Conservation (phyloP, 331 rosid genomes). For the Saraca asoca region DNA sequence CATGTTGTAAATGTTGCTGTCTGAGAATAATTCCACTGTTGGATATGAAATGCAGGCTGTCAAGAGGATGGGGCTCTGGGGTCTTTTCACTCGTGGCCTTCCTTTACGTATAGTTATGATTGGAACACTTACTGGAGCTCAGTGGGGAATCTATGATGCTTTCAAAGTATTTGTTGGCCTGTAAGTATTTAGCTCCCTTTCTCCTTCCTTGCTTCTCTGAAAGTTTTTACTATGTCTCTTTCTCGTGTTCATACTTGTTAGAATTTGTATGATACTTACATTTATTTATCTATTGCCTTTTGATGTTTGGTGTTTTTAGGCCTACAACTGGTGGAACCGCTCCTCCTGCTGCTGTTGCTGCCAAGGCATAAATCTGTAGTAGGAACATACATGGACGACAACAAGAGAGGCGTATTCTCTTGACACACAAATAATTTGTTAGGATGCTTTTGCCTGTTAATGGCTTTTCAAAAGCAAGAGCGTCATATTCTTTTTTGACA, state of each 20-base stretch:
- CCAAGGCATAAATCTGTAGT: slow-evolving; percentile 31
- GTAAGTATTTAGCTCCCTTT: slow-evolving; percentile 47
- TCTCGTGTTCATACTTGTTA: not conserved
- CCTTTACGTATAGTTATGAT: slow-evolving; percentile 76
- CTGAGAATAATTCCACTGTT: slow-evolving; percentile 14
- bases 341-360: slow-evolving; percentile 33
- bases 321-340: slow-evolving; percentile 82
- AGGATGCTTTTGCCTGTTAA: slow-evolving; percentile 24
- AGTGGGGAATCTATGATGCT: slow-evolving; percentile 74
- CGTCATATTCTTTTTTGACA: slow-evolving; percentile 2
- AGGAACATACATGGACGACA: not conserved
- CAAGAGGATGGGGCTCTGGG: slow-evolving; percentile 58
- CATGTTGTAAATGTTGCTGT: slow-evolving; percentile 16
- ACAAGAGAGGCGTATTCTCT: slow-evolving; percentile 10
- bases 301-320: slow-evolving; percentile 45
- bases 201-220: not conserved
- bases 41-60: slow-evolving; percentile 58
- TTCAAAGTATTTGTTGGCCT: slow-evolving; percentile 72
- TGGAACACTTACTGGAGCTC: slow-evolving; percentile 74
- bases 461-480: not conserved
- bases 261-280: not conserved
- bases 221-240: not conserved
- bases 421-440: slow-evolving; percentile 32
- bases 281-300: slow-evolving; percentile 4
- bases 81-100: slow-evolving; percentile 81